Percentiles rank a stretch among this genome's conserved stretches.
phyloP scores from a whole-genome alignment of 331 rosid genomes.

The Pyracantha coccinea region DNA sequence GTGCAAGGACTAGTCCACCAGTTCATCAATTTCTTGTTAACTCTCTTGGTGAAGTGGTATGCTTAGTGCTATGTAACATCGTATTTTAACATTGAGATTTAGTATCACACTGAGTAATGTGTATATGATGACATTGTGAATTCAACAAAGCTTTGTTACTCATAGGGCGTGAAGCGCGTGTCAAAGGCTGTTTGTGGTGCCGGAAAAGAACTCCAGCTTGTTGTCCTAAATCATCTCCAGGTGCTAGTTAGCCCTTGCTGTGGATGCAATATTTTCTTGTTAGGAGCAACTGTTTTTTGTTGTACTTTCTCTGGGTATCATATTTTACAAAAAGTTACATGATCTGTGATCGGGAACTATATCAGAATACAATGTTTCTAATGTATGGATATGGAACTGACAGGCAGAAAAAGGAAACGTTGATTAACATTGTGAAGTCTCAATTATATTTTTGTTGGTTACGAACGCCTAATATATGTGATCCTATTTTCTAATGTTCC shows the following conservation, averaged over 20 bases:
- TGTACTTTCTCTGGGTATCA: neutral
- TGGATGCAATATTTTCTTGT: neutral
- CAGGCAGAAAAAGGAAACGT: neutral
- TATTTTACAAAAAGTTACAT: neutral
- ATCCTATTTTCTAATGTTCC: neutral
- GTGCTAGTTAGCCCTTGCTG: slow-evolving; percentile 22
- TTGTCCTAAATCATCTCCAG: slow-evolving; percentile 92
- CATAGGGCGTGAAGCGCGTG: slow-evolving; percentile 83
- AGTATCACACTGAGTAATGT: neutral
- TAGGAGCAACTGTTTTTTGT: neutral
- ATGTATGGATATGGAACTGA: neutral
- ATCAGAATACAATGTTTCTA: neutral
- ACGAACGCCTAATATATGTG: neutral
- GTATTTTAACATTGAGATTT: neutral
- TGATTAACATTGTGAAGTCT: neutral
- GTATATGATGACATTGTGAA: slow-evolving; percentile 19
- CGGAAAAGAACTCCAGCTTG: slow-evolving; percentile 89
- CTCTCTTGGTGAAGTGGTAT: slow-evolving; percentile 90
- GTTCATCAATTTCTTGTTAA: slow-evolving; percentile 87
- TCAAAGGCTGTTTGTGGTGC: slow-evolving; percentile 82
- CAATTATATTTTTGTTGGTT: neutral
- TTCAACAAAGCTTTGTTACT: slow-evolving; percentile 22
- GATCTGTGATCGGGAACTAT: neutral
- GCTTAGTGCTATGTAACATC: slow-evolving; percentile 16
- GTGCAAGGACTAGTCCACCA: slow-evolving; percentile 95